These are phyloP conservation scores for Fusarium torreyae DNA, from an alignment of 2,329 filamentous ascomycete species.

Conservation along the genomic window DNA sequence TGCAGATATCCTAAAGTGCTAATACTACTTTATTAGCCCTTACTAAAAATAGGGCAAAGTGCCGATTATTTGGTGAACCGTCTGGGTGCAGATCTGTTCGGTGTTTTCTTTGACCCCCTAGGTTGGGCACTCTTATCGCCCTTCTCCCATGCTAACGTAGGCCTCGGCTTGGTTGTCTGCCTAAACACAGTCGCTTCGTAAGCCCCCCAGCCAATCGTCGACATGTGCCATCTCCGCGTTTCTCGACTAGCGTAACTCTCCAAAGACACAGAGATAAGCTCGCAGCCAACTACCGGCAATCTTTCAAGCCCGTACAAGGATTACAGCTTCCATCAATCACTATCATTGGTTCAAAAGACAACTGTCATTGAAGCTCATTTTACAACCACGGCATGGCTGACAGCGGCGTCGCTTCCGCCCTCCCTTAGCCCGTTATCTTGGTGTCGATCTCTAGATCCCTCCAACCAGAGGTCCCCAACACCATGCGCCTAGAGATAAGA, in stretches of 20 bases:
- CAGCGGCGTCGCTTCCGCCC: background rate
- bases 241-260: background rate
- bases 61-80: no score
- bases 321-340: background rate
- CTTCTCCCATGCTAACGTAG: background rate
- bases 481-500: constrained; percentile 28
- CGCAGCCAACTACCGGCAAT: background rate
- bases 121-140: constrained; percentile 6
- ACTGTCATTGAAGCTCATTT: no score
- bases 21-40: no score
- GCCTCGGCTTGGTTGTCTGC: background rate
- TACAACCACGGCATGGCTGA: background rate
- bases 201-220: background rate
- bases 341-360: background rate
- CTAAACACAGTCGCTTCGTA: no score
- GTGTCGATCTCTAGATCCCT: constrained; percentile 1
- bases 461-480: constrained; percentile 12
- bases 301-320: background rate
- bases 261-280: constrained; percentile 17
- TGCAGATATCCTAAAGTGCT: no score
- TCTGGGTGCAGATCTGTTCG: no score
- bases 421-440: constrained; percentile 33
- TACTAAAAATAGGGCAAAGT: no score
- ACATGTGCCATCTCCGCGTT: background rate
- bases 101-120: no score